phyloP scores from a whole-genome alignment of 257 asterid genomes.

The Ilex aquifolium region DNA sequence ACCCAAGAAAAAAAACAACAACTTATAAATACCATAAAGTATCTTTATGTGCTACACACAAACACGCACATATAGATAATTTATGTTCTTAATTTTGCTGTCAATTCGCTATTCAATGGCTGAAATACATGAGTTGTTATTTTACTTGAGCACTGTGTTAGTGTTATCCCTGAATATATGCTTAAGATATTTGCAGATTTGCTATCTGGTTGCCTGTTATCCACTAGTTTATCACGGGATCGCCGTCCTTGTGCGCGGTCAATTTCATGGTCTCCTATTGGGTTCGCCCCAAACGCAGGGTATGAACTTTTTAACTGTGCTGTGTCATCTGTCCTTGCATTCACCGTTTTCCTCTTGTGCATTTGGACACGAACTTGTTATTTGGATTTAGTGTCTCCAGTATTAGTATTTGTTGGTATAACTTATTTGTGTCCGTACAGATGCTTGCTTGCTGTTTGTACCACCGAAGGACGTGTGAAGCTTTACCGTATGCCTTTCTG shows the following conservation, averaged over 20 bases:
- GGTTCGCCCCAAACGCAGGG: constrained; percentile 82
- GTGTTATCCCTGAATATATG: constrained; percentile 5
- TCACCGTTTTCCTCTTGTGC: background rate
- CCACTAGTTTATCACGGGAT: constrained; percentile 54
- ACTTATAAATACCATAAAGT: too few species aligned
- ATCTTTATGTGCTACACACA: too few species aligned
- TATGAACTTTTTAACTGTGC: constrained; percentile 16
- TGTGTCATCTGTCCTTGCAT: background rate
- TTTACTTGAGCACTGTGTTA: too few species aligned
- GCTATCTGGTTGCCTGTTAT: constrained; percentile 66
- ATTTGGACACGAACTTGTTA: background rate
- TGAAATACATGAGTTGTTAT: too few species aligned
- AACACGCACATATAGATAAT: too few species aligned
- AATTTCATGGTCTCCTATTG: constrained; percentile 91
- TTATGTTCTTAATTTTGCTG: too few species aligned
- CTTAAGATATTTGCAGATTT: constrained; percentile 35
- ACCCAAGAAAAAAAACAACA: too few species aligned
- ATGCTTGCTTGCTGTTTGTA: constrained; percentile 92
- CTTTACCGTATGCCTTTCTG: constrained; percentile 71
- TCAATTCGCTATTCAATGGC: too few species aligned
- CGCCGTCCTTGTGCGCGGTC: constrained; percentile 69
- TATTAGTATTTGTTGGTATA: too few species aligned
- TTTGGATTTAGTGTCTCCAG: too few species aligned
- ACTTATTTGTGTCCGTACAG: constrained; percentile 28
- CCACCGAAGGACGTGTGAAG: constrained; percentile 66